Conservation (phyloP, 768 basidiomycete species). For the Gymnopilus dilepis region DNA sequence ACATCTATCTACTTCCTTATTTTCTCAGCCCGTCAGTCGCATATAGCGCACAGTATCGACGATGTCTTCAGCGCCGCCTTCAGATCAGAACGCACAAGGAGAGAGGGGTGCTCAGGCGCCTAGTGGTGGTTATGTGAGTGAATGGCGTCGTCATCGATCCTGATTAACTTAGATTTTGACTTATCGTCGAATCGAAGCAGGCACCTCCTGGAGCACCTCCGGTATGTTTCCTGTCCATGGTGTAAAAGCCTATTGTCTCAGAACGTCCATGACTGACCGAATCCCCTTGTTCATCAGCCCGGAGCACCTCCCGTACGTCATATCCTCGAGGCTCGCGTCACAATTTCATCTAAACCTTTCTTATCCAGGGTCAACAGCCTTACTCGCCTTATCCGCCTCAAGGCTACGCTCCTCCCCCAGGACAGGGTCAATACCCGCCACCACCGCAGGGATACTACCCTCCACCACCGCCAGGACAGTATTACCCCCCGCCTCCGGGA, state of each 20-base stretch:
- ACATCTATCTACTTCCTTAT: neutral
- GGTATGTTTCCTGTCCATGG: neutral
- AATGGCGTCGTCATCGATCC: too few species aligned
- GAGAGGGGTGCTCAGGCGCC: neutral
- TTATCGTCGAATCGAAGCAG: neutral
- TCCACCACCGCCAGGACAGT: conserved; percentile 15
- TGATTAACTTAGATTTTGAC: neutral
- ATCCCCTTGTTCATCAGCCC: neutral
- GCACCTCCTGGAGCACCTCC: conserved; percentile 7
- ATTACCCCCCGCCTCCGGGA: conserved; percentile 22
- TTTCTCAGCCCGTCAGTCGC: neutral
- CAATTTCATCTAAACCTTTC: neutral
- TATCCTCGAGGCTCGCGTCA: neutral
- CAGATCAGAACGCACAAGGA: neutral
- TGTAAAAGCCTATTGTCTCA: neutral
- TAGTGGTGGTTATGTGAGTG: conserved; percentile 1
- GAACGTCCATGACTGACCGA: neutral
- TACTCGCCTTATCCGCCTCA: conserved; percentile 16
- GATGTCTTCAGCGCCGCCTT: neutral
- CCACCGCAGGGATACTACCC: conserved; percentile 16
- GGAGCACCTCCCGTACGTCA: neutral
- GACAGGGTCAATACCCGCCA: conserved; percentile 11
- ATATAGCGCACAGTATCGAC: neutral
- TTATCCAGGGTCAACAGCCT: conserved; percentile 13
- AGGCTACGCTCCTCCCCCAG: conserved; percentile 11